Base-by-base conservation (phyloP, 305 asterid genomes). In the Coffea humblotiana region DNA sequence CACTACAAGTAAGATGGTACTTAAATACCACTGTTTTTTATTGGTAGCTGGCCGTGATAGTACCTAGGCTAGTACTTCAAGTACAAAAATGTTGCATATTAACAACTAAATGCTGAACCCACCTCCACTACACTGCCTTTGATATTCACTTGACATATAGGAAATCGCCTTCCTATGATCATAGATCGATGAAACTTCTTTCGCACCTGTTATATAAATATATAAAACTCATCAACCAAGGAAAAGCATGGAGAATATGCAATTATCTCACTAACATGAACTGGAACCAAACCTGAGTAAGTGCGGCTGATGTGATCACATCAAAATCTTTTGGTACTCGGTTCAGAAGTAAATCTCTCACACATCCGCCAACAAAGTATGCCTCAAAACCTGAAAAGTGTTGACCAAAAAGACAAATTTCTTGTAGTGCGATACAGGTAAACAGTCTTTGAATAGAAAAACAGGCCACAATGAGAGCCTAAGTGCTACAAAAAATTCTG, bases 281-380 rank as follows among this genome's bases (percentile, higher is more conserved):
- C 16, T 37, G 51, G 45, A 71, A 54, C 35, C 64, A 74, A 64
- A 94, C 98, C 96, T 90, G 85, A 1, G 82, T 58, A 83, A 95
- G 97, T 74, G 83, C 81, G 81, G 97, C 98, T 64, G 97, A 89
- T 21, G 97, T 95, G 85, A 95, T 87, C 40, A 93, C 91, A 84
- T 95, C 98, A 79, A 89, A 95, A 88, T 93, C 97, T 86, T 95
- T 95, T 58, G 99, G 98, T 81, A 90, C 85, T 88, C 82, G 91
- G 74, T 90, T 85, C 83, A 95, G 94, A 84, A 95, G 85, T 77
- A 95, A 85, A 88, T 93, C 98, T 88, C 98, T 91, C 74, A 95
- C 96, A 82, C 97, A 95, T 77, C 99, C 98, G 81, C 99, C 98
- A 86, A 95, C 98, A 83, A 95, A 89, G 91, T 91, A 95, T 82